A percentile compares a stretch with the other conserved stretches of the same genome.
Conservation (phyloP, 352 stramenopile species). For the Phytopythium kandeliae region DNA sequence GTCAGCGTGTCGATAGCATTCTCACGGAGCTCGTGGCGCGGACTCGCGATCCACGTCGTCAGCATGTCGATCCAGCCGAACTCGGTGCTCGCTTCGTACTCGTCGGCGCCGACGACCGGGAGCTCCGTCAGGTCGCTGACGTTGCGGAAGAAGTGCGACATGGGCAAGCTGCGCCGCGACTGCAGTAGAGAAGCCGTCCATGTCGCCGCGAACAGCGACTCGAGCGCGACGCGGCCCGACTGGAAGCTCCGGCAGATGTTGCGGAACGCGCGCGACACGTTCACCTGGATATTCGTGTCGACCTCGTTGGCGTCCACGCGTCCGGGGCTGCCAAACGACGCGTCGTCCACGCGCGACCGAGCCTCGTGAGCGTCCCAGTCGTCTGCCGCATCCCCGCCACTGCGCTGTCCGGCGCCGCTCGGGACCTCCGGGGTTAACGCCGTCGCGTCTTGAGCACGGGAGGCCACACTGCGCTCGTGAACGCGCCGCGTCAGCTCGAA, state of each 20-base stretch:
- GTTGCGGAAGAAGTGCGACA: slow-evolving; percentile 56
- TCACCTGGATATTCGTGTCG: slow-evolving; percentile 15
- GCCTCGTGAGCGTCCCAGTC: no score
- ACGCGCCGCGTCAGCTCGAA: slow-evolving; percentile 43
- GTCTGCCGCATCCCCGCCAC: background rate
- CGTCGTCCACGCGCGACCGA: no score
- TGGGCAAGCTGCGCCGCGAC: slow-evolving; percentile 51
- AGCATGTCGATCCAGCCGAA: slow-evolving; percentile 82
- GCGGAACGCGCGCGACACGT: slow-evolving; percentile 40
- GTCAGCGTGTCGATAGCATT: slow-evolving; percentile 70
- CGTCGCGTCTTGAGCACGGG: background rate
- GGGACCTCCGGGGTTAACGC: background rate
- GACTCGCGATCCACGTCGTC: slow-evolving; percentile 61
- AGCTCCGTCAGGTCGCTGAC: slow-evolving; percentile 60
- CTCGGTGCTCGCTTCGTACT: slow-evolving; percentile 70
- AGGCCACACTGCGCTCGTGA: slow-evolving; percentile 20
- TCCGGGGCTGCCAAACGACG: no score
- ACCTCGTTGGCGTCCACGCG: background rate
- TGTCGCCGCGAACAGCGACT: slow-evolving; percentile 31
- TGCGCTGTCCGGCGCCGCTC: background rate
- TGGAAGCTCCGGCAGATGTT: slow-evolving; percentile 65
- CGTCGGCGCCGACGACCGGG: slow-evolving; percentile 61
- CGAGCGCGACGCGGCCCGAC: slow-evolving; percentile 33
- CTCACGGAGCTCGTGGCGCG: slow-evolving; percentile 39
- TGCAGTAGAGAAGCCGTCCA: slow-evolving; percentile 40